phyloP scores from a whole-genome alignment of 2,329 filamentous ascomycete species.

The Aspergillus ustus region DNA sequence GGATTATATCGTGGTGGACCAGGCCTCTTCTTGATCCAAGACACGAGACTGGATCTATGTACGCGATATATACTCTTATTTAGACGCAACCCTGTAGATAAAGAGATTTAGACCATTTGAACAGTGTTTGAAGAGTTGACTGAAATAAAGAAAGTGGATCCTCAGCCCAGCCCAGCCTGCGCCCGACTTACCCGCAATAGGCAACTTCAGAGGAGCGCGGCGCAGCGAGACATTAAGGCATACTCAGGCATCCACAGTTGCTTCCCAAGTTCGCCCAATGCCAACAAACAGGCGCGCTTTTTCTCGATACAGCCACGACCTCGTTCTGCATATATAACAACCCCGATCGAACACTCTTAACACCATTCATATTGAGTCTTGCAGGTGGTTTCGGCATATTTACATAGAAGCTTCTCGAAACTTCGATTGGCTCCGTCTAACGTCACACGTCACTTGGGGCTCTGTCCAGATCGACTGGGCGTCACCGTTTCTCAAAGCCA shows the following conservation, averaged over 20 bases:
- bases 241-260: conserved; percentile 4
- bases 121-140: neutral
- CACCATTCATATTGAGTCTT: neutral
- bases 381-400: neutral
- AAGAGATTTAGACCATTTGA: neutral
- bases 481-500: conserved; percentile 11
- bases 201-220: neutral
- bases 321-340: neutral
- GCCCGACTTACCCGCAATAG: neutral
- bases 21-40: conserved; percentile 13
- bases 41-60: neutral
- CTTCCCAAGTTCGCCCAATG: conserved; percentile 8
- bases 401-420: conserved; percentile 43
- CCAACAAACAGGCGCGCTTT: neutral
- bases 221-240: neutral
- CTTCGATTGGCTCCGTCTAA: conserved; percentile 35
- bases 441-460: conserved; percentile 40
- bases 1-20: conserved; percentile 51
- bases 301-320: neutral
- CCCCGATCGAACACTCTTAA: neutral
- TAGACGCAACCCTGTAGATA: neutral
- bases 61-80: neutral
- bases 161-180: no score
- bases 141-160: neutral
- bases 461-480: conserved; percentile 16